Conservation (phyloP, 2,329 filamentous ascomycete genomes). For the Cladobotryum mycophilum region DNA sequence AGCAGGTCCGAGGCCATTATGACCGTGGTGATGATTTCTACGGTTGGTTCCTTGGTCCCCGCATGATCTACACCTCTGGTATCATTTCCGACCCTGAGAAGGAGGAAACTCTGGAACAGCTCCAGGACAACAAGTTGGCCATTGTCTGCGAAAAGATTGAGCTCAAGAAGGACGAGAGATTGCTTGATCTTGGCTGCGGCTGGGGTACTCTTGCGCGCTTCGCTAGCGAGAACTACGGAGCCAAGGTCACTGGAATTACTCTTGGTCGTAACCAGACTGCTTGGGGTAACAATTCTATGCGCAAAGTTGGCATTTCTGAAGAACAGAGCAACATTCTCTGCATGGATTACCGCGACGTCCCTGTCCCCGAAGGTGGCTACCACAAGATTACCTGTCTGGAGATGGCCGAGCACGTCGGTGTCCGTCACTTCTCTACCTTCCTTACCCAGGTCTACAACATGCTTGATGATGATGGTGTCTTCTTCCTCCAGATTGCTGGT, state of each 20-base stretch:
- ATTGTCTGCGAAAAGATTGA: slow-evolving; percentile 94
- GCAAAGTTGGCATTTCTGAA: slow-evolving; percentile 74
- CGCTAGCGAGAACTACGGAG: slow-evolving; percentile 86
- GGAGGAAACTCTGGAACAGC: slow-evolving; percentile 87
- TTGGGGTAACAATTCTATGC: slow-evolving; percentile 89
- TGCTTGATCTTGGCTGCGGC: slow-evolving; percentile 95
- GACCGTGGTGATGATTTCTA: slow-evolving; percentile 98
- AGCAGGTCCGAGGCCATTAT: slow-evolving; percentile 96
- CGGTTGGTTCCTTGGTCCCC: slow-evolving; percentile 94
- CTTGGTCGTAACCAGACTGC: slow-evolving; percentile 94
- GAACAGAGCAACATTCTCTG: slow-evolving; percentile 88
- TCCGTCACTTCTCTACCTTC: slow-evolving; percentile 79
- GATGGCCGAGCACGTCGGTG: slow-evolving; percentile 98
- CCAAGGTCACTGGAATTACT: slow-evolving; percentile 80
- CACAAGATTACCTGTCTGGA: slow-evolving; percentile 96
- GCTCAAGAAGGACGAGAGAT: slow-evolving; percentile 69
- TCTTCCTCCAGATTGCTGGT: slow-evolving; percentile 94
- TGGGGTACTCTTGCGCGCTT: slow-evolving; percentile 96
- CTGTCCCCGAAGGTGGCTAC: slow-evolving; percentile 62
- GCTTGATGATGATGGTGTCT: slow-evolving; percentile 92
- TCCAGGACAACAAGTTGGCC: slow-evolving; percentile 96
- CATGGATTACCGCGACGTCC: slow-evolving; percentile 95
- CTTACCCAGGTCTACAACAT: slow-evolving; percentile 85
- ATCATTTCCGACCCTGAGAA: slow-evolving; percentile 80
- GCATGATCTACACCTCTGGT: slow-evolving; percentile 98